Percentiles rank a stretch among this genome's conserved stretches.
phyloP scores from a whole-genome alignment of 2,329 filamentous ascomycete species.

The Macrophomina pseudophaseolina region DNA sequence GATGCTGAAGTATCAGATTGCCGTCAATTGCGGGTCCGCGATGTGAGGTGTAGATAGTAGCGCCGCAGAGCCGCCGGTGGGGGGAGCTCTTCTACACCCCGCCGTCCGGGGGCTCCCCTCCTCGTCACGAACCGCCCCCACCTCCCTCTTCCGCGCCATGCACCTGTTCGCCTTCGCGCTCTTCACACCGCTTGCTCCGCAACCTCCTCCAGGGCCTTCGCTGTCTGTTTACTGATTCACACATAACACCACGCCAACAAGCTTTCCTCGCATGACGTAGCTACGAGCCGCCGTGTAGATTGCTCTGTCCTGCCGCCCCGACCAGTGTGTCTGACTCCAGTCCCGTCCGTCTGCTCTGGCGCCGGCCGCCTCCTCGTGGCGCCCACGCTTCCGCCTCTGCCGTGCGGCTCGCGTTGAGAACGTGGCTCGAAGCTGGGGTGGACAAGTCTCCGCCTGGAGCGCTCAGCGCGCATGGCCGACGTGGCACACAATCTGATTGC shows the following conservation, averaged over 20 bases:
- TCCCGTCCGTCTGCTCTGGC: neutral
- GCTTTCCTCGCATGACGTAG: neutral
- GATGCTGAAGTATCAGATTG: neutral
- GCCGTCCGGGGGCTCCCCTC: conserved; percentile 1
- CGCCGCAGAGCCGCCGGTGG: conserved; percentile 10
- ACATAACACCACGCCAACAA: neutral
- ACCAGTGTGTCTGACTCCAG: neutral
- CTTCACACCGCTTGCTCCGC: neutral
- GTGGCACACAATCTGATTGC: neutral
- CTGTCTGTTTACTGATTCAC: neutral
- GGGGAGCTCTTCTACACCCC: neutral
- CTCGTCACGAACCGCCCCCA: conserved; percentile 6
- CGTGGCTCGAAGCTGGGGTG: neutral
- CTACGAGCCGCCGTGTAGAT: neutral
- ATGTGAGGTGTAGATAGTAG: neutral
- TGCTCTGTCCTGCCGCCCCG: neutral
- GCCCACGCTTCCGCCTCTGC: neutral
- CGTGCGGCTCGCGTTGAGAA: neutral
- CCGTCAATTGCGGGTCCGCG: neutral
- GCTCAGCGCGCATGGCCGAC: conserved; percentile 12
- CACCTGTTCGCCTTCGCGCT: neutral
- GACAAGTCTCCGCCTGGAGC: conserved; percentile 5
- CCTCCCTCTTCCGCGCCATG: neutral
- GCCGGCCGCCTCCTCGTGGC: neutral
- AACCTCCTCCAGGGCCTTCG: neutral